Evolutionary conservation across 192 early-diverging fungal species (phyloP), one percentile per base, ranked within the genome.

Genomic region (Coemansia sp.): DNA sequence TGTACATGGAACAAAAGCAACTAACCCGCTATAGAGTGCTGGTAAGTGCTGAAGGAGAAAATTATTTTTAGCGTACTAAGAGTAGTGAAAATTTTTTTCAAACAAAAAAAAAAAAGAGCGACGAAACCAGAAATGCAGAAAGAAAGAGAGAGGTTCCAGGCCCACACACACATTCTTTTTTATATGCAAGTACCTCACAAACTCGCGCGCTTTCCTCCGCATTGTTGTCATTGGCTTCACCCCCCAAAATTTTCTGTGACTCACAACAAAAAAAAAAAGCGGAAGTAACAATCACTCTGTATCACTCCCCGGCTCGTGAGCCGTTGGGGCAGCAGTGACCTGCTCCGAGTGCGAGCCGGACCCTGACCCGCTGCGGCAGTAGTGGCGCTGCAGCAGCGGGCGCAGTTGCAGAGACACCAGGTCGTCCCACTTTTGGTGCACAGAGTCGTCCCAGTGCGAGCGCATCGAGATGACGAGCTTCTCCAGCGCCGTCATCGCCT

Each of bases 401-500:
- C 70, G 64, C 44, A 82, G 54, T 5, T 46, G 67, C 33, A 39
- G 33, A 19, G 79, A 36, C 41, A 82, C 75, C 3, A 9, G 50
- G 42, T 70, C 79, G 45, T 77, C 79, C 79, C 79, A 82, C 16
- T 67, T 59, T 66, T 67, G 72, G 36, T 57, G 65, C 33, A 37
- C 74, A n/a, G 24, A 65, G 11, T 35, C 60, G 27, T 13, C 59
- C 79, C 79, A 83, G 69, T 88, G 86, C 34, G 75, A 79, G 19
- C 75, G 79, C 66, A 88, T 34, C 24, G 90, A 91, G 21, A 79
- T 67, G 8, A 90, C 53, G 35, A 91, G 59, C 76, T 92, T 92
- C 36, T 92, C 90, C 29, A 91, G 75, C 24, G 84, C 69, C 9
- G 88, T 88, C 45, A 77, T 80, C 1, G 72, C 73, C 59, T 87